Percentiles rank a stretch among this genome's conserved stretches.
Evolutionary conservation across 345 rosid genomes (phyloP).

Genomic region (Ricinus communis): DNA sequence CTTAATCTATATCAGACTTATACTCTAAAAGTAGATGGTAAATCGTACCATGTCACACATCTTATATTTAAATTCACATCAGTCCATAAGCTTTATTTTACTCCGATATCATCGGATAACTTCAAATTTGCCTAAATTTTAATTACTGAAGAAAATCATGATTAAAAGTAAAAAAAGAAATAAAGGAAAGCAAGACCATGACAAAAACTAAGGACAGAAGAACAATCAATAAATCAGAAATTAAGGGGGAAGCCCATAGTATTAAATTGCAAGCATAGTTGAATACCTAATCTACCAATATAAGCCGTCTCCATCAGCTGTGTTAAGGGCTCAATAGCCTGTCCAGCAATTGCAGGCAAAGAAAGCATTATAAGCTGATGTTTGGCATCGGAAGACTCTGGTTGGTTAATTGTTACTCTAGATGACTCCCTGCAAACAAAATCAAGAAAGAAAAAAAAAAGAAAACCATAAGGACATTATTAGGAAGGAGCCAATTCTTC

Average conservation of each 20-base stretch:
- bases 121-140: background rate
- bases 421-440: slow-evolving; percentile 43
- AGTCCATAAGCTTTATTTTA: background rate
- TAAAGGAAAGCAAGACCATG: too few relatives aligned
- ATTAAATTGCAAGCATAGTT: background rate
- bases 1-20: background rate
- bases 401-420: slow-evolving; percentile 22
- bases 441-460: slow-evolving; percentile 14
- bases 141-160: too few relatives aligned
- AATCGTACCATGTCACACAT: background rate
- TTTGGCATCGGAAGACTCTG: slow-evolving; percentile 46
- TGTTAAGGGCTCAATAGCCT: slow-evolving; percentile 83
- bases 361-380: slow-evolving; percentile 75
- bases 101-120: background rate
- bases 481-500: slow-evolving; percentile 1
- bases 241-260: too few relatives aligned
- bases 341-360: slow-evolving; percentile 87
- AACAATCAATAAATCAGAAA: background rate
- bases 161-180: too few relatives aligned
- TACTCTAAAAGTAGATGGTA: background rate
- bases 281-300: slow-evolving; percentile 84
- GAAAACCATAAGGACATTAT: background rate
- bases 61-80: background rate
- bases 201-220: too few relatives aligned
- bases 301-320: slow-evolving; percentile 93